Base-by-base conservation (phyloP, 805 yeast genomes). In the Cyberlindnera bimundalis region DNA sequence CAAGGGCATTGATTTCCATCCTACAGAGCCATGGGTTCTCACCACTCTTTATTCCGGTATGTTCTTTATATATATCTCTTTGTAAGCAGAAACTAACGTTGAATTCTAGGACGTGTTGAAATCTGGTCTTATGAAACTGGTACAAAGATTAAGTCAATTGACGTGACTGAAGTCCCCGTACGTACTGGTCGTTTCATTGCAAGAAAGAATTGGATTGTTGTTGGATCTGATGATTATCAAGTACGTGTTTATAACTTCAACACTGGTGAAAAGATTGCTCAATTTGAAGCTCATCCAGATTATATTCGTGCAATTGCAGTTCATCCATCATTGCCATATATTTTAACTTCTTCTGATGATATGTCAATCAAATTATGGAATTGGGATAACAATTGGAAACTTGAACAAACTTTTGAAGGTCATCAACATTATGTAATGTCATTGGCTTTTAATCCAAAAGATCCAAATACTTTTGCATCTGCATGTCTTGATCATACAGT, bases 201-300 rank as follows among this genome's bases (percentile, higher is more conserved):
- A 16, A 80, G 98, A 58, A 93, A 91, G 70, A 90, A 89, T 67
- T 93, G 99, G 99, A 78, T 95, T 58, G 84, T 90, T 43, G 89
- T 89, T 29, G 99, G 99, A 21, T 78, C 95, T 38, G 99, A 93
- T 62, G 99, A 93, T 66, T 91, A 86, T 74, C 91, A 85, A 60
- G 70, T 93, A 43, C 80, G 99, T 58, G 95, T 93, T 23, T 93
- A 79, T 73, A 93, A 93, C 66, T 89, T 87, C 71, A 88, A 88
- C 66, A 93, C 99, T 15, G 90, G 95, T 43, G 99, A 93, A 66
- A 89, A 88, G 62, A 78, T 93, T 48, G 76, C 87, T 28, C 98
- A 90, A 66, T 93, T 91, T 59, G 99, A 93, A 68, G 98, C 97
- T 9, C 99, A 93, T 61, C 96, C 96, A 8, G 99, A 93, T 65